Base-by-base conservation (phyloP, 345 rosid genomes). In the Excoecaria cochinchinensis region DNA sequence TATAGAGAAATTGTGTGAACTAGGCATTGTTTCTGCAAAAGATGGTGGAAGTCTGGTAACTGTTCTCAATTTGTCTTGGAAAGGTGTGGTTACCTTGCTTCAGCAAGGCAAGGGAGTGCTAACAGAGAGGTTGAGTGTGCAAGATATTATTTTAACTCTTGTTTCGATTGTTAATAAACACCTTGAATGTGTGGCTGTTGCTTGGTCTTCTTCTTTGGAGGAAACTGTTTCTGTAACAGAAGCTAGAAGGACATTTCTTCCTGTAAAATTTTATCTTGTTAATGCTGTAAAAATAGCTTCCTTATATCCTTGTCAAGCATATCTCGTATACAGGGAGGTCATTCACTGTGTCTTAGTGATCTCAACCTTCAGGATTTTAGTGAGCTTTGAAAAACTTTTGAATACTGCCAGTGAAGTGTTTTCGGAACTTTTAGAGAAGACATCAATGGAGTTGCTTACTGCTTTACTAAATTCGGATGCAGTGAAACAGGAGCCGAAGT, bases 41-140 rank as follows among this genome's bases (percentile, higher is more conserved):
- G 89, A 80, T 57, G 95, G 98, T 84, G 99, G 98, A 38, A 87
- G 71, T 83, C 90, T 95, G 71, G 99, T 93, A 73, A 76, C 87
- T 80, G 84, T 95, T 83, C 96, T 95, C 72, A 95, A 93, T 83
- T 81, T 88, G 72, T 90, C 97, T 52, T 93, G 95, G 99, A 95
- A 91, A 85, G 98, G 98, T 76, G 92, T 92, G 77, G 92, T 91
- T 73, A 77, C 86, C 40, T 88, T 92, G 81, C 95, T 92, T 90
- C 93, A 86, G 83, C 86, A 85, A 64, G 88, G 90, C 73, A 92
- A 89, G 80, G 88, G 84, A 58, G 67, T 69, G 57, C 65, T 89
- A 66, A 82, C 77, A 21, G 80, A 78, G 60, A 74, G 79, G 72
- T 82, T 89, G 46, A 84, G 86, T 40, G 87, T 90, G 68, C 88